Evolutionary conservation across 495 filamentous ascomycete species (phyloP).

Genomic region (Antarctomyces pellizariae): DNA sequence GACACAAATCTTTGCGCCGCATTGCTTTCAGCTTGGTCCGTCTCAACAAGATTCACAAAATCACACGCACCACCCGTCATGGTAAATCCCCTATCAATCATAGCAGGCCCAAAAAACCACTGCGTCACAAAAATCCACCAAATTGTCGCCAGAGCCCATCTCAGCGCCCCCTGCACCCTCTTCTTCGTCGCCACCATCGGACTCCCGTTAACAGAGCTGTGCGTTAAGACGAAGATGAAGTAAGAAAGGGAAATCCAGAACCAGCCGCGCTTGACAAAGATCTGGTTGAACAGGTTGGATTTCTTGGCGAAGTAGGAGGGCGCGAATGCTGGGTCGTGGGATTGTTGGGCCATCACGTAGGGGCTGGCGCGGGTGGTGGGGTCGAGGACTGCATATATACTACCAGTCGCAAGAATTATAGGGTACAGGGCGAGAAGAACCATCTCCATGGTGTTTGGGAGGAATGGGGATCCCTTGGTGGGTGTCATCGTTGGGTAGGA

Average conservation of each 20-base stretch:
- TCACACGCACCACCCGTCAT: constrained; percentile 68
- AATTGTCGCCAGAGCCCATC: constrained; percentile 46
- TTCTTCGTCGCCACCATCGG: constrained; percentile 15
- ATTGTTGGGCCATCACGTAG: constrained; percentile 29
- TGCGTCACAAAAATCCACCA: constrained; percentile 72
- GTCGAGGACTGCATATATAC: constrained; percentile 54
- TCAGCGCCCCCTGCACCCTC: constrained; percentile 26
- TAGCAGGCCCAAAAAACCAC: constrained; percentile 81
- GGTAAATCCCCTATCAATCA: constrained; percentile 70
- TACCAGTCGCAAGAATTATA: constrained; percentile 48
- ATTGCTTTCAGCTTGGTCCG: constrained; percentile 10
- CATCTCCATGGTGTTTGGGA: constrained; percentile 35
- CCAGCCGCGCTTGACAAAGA: constrained; percentile 93
- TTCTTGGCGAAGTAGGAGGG: constrained; percentile 87
- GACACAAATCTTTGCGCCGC: constrained; percentile 27
- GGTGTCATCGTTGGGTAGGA: constrained; percentile 2
- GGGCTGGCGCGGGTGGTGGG: constrained; percentile 35
- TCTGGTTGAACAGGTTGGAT: constrained; percentile 66
- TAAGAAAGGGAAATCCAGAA: constrained; percentile 63
- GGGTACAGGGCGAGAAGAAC: constrained; percentile 49
- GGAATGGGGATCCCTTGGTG: constrained; percentile 6
- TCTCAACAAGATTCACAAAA: constrained; percentile 14
- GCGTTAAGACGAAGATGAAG: constrained; percentile 31
- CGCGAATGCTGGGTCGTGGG: constrained; percentile 32
- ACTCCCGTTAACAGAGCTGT: constrained; percentile 25